Evolutionary conservation across 1,284 basidiomycete genomes (phyloP), one percentile per base, ranked within the genome.

Genomic region (Puccinia hordei): DNA sequence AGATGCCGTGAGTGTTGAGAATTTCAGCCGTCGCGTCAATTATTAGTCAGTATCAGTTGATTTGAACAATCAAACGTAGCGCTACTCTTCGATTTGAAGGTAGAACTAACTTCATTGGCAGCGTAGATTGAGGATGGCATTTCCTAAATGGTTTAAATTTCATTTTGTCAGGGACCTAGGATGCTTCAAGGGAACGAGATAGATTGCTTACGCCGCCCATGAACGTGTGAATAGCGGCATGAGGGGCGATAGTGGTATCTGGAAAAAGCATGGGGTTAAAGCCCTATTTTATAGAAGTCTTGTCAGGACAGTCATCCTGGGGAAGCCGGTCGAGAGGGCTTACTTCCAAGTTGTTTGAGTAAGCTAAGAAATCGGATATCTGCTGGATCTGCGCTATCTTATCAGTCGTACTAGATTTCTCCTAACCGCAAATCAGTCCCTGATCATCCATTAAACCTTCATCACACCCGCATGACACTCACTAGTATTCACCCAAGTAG

Each of bases 101-200:
- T 15, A 49, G 17, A 46, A 69, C 77, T 72, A 19, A 79, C 77
- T 22, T 79, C 77, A 44, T 79, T 79, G 22, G 68, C 77, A 27
- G 68, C 68, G n/a, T 68, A 71, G 51, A 66, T 17, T 19, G 77
- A 72, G n/a, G 55, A 72, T 6, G 77, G 68, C 49, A 79, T 71
- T 27, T 79, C 77, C 77, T 79, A 30, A 65, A 19, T 30, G 1
- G 33, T 44, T 65, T 2, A 57, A 27, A 41, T 44, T n/a, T 59
- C 15, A 17, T 59, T 33, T 17, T 19, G 61, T 63, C 33, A 61
- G 41, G 24, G 22, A 49, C 10, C 13, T 33, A 15, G 5, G 51
- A 59, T 44, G 12, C 35, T 41, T 19, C n/a, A 33, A 53, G 53
- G 2, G n/a, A 27, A 44, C 12, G 19, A 12, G 41, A 49, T 12